Evolutionary conservation across 208 protist species (phyloP), one percentile per base, ranked within the genome.

Genomic region (Trypanosoma lewisi): DNA sequence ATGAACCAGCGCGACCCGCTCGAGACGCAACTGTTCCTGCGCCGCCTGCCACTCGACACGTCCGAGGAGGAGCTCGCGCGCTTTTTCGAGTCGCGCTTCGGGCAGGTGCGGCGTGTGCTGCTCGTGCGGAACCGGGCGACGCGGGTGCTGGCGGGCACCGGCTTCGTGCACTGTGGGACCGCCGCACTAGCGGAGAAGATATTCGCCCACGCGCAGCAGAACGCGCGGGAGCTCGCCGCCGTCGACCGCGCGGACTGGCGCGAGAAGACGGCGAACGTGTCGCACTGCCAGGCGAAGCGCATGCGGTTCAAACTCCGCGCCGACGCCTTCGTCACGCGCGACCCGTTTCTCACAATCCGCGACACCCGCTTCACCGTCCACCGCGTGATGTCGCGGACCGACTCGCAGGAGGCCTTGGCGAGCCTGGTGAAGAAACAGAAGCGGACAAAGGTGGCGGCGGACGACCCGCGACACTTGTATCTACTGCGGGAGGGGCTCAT

Each of bases 381-480:
- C 52, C 78, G 82, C 36, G 86, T 91, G 56, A 73, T 96, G 4
- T 87, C 86, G 9, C 77, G 90, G 37, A 85, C 78, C 8, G 90
- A 96, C 55, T 81, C 90, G 2, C 84, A 92, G 41, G 90, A 96
- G 61, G 78, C 76, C 9, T 72, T 80, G 28, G 84, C 78, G 34
- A 77, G 87, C 3, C 62, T 79, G 74, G 65, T 85, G 60, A 96
- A 96, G 80, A 93, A 93, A 74, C 91, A 95, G 71, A 91, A 91
- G 62, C 81, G 83, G 57, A 94, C 86, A 12, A 94, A 96, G 70
- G 83, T 93, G 52, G 89, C 87, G 19, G 86, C 81, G 12, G 87
- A 95, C 63, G 93, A 97, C 58, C 88, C 88, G 44, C 82, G 93
- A 7, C 88, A 96, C 65, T 62, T 97, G 25, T 93, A 94, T 60